A percentile compares a stretch with the other conserved stretches of the same genome.
These are phyloP conservation scores for Debaryomyces fabryi DNA, from an alignment of 1,139 yeast species.

Conservation along the genomic window DNA sequence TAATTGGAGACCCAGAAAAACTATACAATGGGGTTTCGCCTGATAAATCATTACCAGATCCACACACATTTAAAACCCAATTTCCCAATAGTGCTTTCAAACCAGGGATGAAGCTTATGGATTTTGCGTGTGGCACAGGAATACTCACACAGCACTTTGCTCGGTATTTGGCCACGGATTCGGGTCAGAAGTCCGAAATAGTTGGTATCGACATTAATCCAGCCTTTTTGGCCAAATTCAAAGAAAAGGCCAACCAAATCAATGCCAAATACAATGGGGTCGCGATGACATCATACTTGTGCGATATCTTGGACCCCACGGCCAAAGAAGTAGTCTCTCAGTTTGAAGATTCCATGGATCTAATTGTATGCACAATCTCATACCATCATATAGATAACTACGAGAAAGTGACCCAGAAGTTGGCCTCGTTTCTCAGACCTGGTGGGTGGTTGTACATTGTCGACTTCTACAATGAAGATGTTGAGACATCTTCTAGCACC, in stretches of 20 bases:
- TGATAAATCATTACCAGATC: constrained; percentile 18
- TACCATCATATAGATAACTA: constrained; percentile 45
- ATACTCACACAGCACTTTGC: constrained; percentile 32
- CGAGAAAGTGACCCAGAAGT: constrained; percentile 31
- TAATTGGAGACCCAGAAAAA: constrained; percentile 22
- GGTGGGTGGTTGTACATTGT: constrained; percentile 39
- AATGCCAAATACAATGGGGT: constrained; percentile 12
- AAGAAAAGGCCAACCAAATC: constrained; percentile 16
- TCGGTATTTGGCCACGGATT: constrained; percentile 27
- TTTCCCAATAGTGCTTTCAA: constrained; percentile 22
- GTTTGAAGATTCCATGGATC: constrained; percentile 31
- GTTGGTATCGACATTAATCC: constrained; percentile 43
- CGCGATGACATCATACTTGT: constrained; percentile 18
- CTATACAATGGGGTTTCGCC: constrained; percentile 17
- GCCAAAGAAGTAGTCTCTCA: constrained; percentile 19
- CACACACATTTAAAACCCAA: constrained; percentile 12
- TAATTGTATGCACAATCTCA: constrained; percentile 39
- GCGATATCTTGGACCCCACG: constrained; percentile 33
- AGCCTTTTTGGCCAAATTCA: constrained; percentile 28
- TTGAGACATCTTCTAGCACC: constrained; percentile 18
- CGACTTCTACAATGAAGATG: constrained; percentile 41
- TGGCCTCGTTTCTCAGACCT: constrained; percentile 35
- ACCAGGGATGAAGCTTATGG: constrained; percentile 34
- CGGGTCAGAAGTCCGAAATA: constrained; percentile 20
- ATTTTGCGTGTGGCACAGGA: constrained; percentile 53